Conservation (phyloP, 2,329 filamentous ascomycete species). For the Aspergillus cejpii region DNA sequence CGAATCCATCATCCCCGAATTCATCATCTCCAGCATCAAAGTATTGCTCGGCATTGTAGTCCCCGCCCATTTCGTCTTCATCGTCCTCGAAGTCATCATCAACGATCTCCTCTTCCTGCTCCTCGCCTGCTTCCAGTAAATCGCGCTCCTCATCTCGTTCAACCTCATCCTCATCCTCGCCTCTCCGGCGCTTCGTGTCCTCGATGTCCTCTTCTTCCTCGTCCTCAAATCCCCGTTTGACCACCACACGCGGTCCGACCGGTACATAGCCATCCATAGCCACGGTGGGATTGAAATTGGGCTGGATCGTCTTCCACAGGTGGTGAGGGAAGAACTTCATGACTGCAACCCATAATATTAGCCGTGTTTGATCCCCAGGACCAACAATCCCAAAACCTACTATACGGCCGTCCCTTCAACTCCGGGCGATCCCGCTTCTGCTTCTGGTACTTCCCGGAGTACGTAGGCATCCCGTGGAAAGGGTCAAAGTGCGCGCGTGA, state of each 20-base stretch:
- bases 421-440: constrained; percentile 51
- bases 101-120: constrained; percentile 48
- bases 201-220: constrained; percentile 38
- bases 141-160: constrained; percentile 42
- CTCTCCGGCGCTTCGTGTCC: constrained; percentile 28
- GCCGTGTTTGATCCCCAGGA: not conserved
- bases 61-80: constrained; percentile 53
- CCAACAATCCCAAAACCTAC: constrained; percentile 34
- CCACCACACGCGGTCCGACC: constrained; percentile 12
- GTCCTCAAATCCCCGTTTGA: constrained; percentile 40
- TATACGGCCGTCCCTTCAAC: constrained; percentile 49
- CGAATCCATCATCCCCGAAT: constrained; percentile 50
- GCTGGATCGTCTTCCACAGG: constrained; percentile 50
- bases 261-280: constrained; percentile 26
- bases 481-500: constrained; percentile 51
- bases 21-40: constrained; percentile 54
- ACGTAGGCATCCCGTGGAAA: constrained; percentile 57
- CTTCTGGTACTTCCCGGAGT: constrained; percentile 52
- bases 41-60: constrained; percentile 61
- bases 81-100: constrained; percentile 57
- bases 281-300: constrained; percentile 35
- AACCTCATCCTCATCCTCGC: constrained; percentile 26
- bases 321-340: constrained; percentile 55
- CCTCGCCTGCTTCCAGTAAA: constrained; percentile 39
- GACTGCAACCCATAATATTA: constrained; percentile 32